These are phyloP conservation scores for Salmacisia buchloeana DNA, from an alignment of 1,284 basidiomycete species.

Conservation along the genomic window DNA sequence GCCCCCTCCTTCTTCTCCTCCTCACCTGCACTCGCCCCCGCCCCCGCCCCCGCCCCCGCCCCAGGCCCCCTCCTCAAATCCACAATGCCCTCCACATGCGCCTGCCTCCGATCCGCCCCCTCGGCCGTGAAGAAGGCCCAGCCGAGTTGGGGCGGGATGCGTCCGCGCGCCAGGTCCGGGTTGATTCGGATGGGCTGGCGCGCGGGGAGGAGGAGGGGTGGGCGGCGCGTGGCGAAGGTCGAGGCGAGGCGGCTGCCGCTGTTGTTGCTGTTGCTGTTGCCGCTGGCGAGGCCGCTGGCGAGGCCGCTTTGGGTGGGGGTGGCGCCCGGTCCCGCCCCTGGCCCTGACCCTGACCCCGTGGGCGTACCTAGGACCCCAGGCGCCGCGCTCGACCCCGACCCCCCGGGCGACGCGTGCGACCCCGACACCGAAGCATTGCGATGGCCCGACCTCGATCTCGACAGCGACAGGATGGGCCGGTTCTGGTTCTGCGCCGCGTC, in stretches of 20 bases:
- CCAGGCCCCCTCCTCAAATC: not conserved
- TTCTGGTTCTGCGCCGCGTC: too few relatives aligned
- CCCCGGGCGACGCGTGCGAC: too few relatives aligned
- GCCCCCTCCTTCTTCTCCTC: constrained; percentile 15
- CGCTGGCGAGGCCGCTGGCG: not conserved
- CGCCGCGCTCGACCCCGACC: too few relatives aligned
- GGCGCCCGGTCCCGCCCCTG: too few relatives aligned
- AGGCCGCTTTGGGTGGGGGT: not conserved
- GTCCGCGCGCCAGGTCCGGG: not conserved
- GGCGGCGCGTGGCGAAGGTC: not conserved
- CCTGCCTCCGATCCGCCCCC: not conserved
- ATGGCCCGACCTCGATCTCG: not conserved
- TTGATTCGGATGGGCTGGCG: not conserved
- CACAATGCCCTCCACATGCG: constrained; percentile 1
- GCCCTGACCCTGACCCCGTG: too few relatives aligned
- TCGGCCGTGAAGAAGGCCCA: not conserved
- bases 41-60: not conserved
- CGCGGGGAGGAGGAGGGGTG: not conserved
- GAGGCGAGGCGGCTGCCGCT: not conserved
- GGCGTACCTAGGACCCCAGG: too few relatives aligned
- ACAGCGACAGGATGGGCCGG: not conserved
- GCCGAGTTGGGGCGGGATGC: not conserved
- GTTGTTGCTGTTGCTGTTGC: not conserved
- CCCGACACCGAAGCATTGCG: not conserved
- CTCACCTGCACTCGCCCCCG: constrained; percentile 8